Percentiles rank a stretch among this genome's conserved stretches.
Conservation (phyloP, 371 early-diverging fungal species). For the Mucor mucedo region DNA sequence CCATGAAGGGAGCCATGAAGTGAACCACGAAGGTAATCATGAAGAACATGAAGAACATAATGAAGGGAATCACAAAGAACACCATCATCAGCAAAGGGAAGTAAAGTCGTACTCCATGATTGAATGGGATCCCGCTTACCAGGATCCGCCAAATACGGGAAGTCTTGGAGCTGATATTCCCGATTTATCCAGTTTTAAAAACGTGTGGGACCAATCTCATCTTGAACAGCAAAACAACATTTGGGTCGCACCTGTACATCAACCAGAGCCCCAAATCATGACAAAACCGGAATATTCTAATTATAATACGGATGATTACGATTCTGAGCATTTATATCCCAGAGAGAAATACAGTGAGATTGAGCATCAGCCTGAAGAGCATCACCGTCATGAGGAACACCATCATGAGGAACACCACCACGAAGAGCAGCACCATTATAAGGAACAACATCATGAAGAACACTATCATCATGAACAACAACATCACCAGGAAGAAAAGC, state of each 20-base stretch:
- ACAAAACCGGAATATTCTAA: slow-evolving; percentile 29
- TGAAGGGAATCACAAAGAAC: not conserved
- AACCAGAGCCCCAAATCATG: slow-evolving; percentile 30
- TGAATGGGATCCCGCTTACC: slow-evolving; percentile 37
- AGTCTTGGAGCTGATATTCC: slow-evolving; percentile 34
- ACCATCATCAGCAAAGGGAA: not conserved
- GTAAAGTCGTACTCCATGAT: slow-evolving; percentile 26
- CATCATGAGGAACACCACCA: slow-evolving; percentile 1
- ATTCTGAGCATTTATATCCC: slow-evolving; percentile 2
- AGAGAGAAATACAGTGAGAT: no score
- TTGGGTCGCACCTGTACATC: slow-evolving; percentile 35
- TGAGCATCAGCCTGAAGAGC: not conserved
- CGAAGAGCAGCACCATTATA: not conserved
- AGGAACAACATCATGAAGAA: slow-evolving; percentile 1
- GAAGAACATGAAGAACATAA: not conserved
- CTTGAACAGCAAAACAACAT: slow-evolving; percentile 3
- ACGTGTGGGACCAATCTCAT: slow-evolving; percentile 36
- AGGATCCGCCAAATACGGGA: slow-evolving; percentile 33
- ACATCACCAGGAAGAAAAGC: not conserved
- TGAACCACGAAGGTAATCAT: slow-evolving; percentile 3
- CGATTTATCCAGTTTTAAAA: slow-evolving; percentile 30
- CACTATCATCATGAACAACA: slow-evolving; percentile 1
- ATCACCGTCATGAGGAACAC: not conserved
- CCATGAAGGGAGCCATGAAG: not conserved
- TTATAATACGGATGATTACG: slow-evolving; percentile 16